Evolutionary conservation across 2,329 filamentous ascomycete species (phyloP).

Genomic region (Pyricularia sp.): DNA sequence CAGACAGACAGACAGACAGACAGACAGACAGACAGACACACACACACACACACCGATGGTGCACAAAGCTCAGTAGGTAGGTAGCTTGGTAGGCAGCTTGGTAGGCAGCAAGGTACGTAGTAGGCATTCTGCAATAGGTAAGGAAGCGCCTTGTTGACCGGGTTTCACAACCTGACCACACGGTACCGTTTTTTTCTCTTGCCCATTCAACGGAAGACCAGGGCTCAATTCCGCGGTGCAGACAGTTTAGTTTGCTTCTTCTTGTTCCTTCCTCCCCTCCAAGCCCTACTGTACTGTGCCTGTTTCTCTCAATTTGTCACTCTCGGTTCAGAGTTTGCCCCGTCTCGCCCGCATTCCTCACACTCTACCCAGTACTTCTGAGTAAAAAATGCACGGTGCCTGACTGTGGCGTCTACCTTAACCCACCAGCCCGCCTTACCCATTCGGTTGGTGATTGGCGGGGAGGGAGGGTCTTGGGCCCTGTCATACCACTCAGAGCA

Average conservation of each 20-base stretch:
- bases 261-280: neutral
- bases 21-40: neutral
- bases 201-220: neutral
- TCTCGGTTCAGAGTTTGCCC: neutral
- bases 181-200: neutral
- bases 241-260: neutral
- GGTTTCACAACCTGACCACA: neutral
- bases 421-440: neutral
- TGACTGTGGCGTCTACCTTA: constrained; percentile 2
- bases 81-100: too few species aligned
- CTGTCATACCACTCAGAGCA: neutral
- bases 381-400: constrained; percentile 1
- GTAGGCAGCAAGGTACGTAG: too few species aligned
- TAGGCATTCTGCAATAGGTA: neutral
- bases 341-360: neutral
- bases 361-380: neutral
- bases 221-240: neutral
- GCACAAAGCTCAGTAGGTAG: neutral
- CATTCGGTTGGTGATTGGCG: neutral
- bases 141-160: neutral
- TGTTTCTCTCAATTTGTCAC: neutral
- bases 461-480: neutral
- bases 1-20: too few species aligned
- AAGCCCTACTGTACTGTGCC: constrained; percentile 1
- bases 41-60: neutral